These are phyloP conservation scores for Wallacemonas rigidus DNA, from an alignment of 208 protist species.

Conservation along the genomic window DNA sequence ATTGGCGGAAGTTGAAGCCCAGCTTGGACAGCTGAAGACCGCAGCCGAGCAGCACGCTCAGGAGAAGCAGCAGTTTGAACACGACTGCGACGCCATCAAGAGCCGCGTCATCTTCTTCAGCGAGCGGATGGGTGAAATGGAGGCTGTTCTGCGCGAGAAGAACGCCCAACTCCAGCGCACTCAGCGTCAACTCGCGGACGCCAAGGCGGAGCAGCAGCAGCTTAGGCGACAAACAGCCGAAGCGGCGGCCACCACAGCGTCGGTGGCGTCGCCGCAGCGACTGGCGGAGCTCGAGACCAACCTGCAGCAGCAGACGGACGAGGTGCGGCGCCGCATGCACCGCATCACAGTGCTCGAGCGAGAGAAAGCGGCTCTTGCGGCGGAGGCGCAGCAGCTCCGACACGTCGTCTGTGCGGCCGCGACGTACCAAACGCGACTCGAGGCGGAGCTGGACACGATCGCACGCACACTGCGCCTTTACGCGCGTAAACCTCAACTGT, in stretches of 20 bases:
- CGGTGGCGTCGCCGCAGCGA: conserved; percentile 18
- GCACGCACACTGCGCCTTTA: background rate
- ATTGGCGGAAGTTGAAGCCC: conserved; percentile 2
- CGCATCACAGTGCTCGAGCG: conserved; percentile 44
- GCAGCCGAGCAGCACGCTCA: conserved; percentile 11
- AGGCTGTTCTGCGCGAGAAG: conserved; percentile 23
- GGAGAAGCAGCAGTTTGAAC: conserved; percentile 27
- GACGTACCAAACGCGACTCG: conserved; percentile 22
- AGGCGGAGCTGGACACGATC: background rate
- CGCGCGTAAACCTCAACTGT: conserved; percentile 10
- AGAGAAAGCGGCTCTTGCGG: conserved; percentile 30
- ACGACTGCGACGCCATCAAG: conserved; percentile 22
- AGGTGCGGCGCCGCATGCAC: conserved; percentile 55
- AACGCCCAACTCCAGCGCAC: conserved; percentile 19
- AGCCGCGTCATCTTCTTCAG: conserved; percentile 16
- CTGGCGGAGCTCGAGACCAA: conserved; percentile 35
- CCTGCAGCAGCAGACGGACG: conserved; percentile 63
- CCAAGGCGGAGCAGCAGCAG: conserved; percentile 22
- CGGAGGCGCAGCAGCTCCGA: conserved; percentile 17
- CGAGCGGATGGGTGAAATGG: conserved; percentile 30
- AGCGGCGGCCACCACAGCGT: conserved; percentile 18
- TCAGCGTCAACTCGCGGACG: conserved; percentile 25
- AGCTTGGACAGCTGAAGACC: conserved; percentile 16
- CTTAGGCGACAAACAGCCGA: conserved; percentile 13
- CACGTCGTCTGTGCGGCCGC: conserved; percentile 9